Conservation (phyloP, 1,284 basidiomycete species). For the Wolfiporia cocos region DNA sequence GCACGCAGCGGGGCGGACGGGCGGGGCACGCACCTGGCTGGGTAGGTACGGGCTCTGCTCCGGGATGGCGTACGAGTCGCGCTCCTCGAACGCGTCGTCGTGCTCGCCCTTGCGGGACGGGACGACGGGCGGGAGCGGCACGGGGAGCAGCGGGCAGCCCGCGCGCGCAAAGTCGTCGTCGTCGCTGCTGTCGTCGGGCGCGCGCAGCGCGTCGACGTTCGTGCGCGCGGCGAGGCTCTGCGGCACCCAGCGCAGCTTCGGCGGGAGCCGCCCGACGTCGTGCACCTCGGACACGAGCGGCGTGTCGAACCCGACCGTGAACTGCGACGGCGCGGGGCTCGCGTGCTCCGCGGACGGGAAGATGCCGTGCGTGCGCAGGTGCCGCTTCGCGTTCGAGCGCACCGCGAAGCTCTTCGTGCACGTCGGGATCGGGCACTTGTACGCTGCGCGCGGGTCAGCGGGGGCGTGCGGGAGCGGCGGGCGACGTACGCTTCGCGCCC, state of each 20-base stretch:
- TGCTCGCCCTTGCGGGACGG: conserved; percentile 21
- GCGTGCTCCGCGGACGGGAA: conserved; percentile 26
- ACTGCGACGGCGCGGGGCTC: conserved; percentile 25
- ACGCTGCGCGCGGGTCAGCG: conserved; percentile 33
- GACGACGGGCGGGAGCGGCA: conserved; percentile 25
- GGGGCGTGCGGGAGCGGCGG: not conserved
- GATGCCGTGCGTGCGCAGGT: conserved; percentile 49
- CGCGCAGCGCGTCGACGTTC: conserved; percentile 24
- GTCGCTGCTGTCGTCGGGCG: conserved; percentile 23
- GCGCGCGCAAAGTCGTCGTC: conserved; percentile 26
- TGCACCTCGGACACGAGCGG: conserved; percentile 38
- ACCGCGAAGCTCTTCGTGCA: conserved; percentile 58
- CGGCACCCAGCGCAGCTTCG: conserved; percentile 38
- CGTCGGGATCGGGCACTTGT: conserved; percentile 44
- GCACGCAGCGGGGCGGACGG: not conserved
- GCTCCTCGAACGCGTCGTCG: conserved; percentile 24
- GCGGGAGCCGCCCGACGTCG: conserved; percentile 32
- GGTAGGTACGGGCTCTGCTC: conserved; percentile 29
- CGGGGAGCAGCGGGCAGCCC: conserved; percentile 24
- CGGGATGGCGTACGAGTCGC: conserved; percentile 24
- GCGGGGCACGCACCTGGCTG: conserved; percentile 30
- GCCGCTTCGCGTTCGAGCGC: conserved; percentile 58
- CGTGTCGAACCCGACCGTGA: conserved; percentile 38
- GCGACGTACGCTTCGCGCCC: conserved; percentile 51
- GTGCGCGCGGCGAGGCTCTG: conserved; percentile 30